Evolutionary conservation across 2,329 filamentous ascomycete genomes (phyloP), one percentile per base, ranked within the genome.

Genomic region (Phialophora tarda): DNA sequence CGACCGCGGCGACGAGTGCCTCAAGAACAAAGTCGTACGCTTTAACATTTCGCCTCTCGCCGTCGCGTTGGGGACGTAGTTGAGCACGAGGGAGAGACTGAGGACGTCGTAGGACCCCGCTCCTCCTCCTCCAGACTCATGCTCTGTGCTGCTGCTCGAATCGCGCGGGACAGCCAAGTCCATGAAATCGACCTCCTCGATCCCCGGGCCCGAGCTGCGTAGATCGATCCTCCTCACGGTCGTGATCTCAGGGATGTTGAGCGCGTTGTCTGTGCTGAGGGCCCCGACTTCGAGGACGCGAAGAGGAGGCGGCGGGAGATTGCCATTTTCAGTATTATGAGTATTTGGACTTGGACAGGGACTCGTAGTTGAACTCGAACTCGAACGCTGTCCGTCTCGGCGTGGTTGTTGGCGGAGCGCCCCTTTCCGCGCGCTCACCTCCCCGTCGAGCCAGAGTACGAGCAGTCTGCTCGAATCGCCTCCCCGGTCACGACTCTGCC

Each of bases 121-220:
- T 59, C 1, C 66, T 59, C 21, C 48, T 5, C 4, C 24, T 51
- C 17, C 4, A 11, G 24, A n/a, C 4, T 17, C 4, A n/a, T 44
- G 17, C 6, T 21, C 83, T 75, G 7, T 71, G 77, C 32, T 12
- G 10, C 17, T 12, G 17, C 44, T 23, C 21, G n/a, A 24, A n/a
- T 10, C 17, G 8, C 11, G 38, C 17, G 94, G 94, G 2, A 94
- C 78, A 0, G 93, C 91, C 28, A 93, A 85, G 71, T 92, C 81
- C 93, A 99, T 97, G 75, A 99, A 98, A 77, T 99, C 92, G 76
- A 97, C 92, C 77, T 96, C 88, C 64, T 88, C 76, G 71, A 99
- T 99, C 1, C 77, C 78, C 1, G 89, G 83, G 55, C 89, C 89
- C 75, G 96, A 92, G 66, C 93, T 95, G 78, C 96, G 91, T 63